phyloP scores from a whole-genome alignment of 1,139 yeast species.

The Taphrina sp. region DNA sequence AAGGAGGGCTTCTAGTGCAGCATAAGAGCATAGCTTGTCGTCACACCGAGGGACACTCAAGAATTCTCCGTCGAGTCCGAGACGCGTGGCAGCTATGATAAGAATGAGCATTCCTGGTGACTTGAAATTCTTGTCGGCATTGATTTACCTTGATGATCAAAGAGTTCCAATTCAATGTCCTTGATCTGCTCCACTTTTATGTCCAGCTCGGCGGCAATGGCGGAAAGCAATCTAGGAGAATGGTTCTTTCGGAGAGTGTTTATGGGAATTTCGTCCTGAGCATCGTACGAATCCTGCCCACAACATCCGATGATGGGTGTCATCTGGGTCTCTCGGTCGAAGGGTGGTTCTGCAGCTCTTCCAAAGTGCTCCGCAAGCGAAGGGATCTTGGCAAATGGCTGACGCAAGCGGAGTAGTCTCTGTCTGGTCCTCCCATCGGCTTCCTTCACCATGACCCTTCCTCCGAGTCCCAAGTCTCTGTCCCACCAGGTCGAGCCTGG shows the following conservation, averaged over 20 bases:
- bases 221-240: slow-evolving; percentile 62
- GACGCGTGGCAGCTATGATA: slow-evolving; percentile 71
- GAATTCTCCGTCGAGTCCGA: slow-evolving; percentile 88
- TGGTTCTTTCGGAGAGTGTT: slow-evolving; percentile 59
- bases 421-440: slow-evolving; percentile 53
- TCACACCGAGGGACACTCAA: slow-evolving; percentile 89
- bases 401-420: slow-evolving; percentile 70
- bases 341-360: slow-evolving; percentile 49
- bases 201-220: slow-evolving; percentile 64
- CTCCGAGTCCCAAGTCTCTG: slow-evolving; percentile 87
- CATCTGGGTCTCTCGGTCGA: slow-evolving; percentile 83
- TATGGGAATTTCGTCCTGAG: slow-evolving; percentile 13
- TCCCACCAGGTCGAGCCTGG: slow-evolving; percentile 87
- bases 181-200: slow-evolving; percentile 58
- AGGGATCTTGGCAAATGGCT: slow-evolving; percentile 84
- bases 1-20: slow-evolving; percentile 69
- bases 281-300: slow-evolving; percentile 37
- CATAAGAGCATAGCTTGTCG: slow-evolving; percentile 52
- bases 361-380: slow-evolving; percentile 87
- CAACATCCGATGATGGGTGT: slow-evolving; percentile 81
- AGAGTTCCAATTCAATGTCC: slow-evolving; percentile 83
- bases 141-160: slow-evolving; percentile 85
- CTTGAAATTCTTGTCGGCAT: too few relatives aligned
- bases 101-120: too few relatives aligned
- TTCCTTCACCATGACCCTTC: slow-evolving; percentile 72